phyloP scores from a whole-genome alignment of 257 asterid genomes.

The Cordia subcordata region DNA sequence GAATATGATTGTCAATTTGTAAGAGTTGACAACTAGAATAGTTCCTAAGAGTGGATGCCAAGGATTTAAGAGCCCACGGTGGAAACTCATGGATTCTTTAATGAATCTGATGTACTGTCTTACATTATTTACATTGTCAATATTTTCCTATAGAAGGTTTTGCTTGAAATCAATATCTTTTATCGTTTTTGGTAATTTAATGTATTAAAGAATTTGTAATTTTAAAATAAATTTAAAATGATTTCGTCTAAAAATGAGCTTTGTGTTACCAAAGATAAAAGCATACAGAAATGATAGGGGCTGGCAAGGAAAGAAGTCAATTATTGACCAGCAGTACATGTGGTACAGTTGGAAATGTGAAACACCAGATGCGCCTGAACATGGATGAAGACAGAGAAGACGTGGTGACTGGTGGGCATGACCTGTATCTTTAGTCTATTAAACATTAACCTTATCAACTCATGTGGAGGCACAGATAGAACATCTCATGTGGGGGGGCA shows the following conservation, averaged over 20 bases:
- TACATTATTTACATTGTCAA: too few species aligned
- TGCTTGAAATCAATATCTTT: neutral
- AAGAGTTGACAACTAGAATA: neutral
- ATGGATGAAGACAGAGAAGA: neutral
- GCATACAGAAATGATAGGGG: neutral
- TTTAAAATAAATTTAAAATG: too few species aligned
- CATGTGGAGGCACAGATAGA: too few species aligned
- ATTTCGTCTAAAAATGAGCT: too few species aligned
- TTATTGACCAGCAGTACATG: neutral
- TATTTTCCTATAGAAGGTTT: too few species aligned
- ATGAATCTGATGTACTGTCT: neutral
- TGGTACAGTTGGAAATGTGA: constrained; percentile 1
- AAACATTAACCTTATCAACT: too few species aligned
- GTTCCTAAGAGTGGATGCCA: neutral
- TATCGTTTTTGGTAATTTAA: neutral
- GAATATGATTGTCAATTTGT: neutral
- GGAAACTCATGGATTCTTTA: neutral
- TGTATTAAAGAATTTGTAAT: too few species aligned
- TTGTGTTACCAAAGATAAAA: too few species aligned
- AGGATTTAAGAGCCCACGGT: neutral
- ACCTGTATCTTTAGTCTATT: neutral
- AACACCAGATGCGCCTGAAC: neutral
- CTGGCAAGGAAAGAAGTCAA: neutral
- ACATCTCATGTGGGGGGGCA: neutral
- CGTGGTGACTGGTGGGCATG: neutral